These are phyloP conservation scores for Trichoderma parareesei DNA, from an alignment of 495 filamentous ascomycete species.

Conservation along the genomic window DNA sequence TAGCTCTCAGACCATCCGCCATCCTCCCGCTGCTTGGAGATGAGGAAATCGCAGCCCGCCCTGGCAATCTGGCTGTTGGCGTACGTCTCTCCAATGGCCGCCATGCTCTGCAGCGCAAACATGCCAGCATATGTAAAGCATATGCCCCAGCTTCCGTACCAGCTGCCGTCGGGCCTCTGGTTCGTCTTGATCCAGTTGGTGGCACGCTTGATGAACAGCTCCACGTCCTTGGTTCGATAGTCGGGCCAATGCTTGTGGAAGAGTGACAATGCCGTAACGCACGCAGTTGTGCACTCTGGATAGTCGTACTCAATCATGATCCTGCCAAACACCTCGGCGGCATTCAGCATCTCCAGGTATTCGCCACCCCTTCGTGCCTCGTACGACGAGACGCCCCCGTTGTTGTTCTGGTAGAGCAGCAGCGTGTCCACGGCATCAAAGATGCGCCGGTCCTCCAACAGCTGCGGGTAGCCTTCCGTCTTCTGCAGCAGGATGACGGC, in stretches of 20 bases:
- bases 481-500: constrained; percentile 78
- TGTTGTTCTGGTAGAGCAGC: constrained; percentile 82
- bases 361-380: constrained; percentile 72
- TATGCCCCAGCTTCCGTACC: constrained; percentile 97
- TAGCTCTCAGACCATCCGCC: constrained; percentile 98
- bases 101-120: constrained; percentile 86
- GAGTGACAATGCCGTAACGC: constrained; percentile 77
- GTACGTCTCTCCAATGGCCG: constrained; percentile 74
- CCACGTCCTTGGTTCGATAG: constrained; percentile 71
- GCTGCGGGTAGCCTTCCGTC: constrained; percentile 62
- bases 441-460: constrained; percentile 67
- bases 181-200: constrained; percentile 71
- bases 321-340: constrained; percentile 89
- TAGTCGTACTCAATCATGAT: constrained; percentile 99
- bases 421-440: constrained; percentile 86
- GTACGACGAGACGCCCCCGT: constrained; percentile 86
- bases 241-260: constrained; percentile 76
- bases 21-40: constrained; percentile 74
- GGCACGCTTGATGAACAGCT: constrained; percentile 57
- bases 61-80: constrained; percentile 60
- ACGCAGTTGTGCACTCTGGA: constrained; percentile 93
- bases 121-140: constrained; percentile 95
- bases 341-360: constrained; percentile 78
- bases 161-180: constrained; percentile 77
- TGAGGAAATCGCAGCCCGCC: constrained; percentile 74